Conservation (phyloP, 2,329 filamentous ascomycete species). For the Leptographium procerum region DNA sequence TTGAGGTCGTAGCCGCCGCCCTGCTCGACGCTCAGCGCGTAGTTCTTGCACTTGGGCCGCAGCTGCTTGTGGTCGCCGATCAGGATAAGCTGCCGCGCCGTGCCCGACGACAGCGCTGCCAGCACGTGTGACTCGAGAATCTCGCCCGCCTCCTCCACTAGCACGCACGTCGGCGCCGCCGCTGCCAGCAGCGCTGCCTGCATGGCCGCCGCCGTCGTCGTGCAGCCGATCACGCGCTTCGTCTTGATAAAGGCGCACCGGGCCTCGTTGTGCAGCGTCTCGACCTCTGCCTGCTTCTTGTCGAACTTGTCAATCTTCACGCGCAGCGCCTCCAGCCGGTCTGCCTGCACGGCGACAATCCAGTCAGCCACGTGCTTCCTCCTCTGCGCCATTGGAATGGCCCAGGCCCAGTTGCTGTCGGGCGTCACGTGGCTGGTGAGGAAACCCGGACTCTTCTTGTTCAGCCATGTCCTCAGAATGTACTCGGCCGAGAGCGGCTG, state of each 20-base stretch:
- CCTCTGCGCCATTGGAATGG: not conserved
- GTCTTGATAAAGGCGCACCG: constrained; percentile 5
- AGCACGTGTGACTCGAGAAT: constrained; percentile 59
- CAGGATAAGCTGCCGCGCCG: constrained; percentile 51
- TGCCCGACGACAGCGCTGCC: constrained; percentile 36
- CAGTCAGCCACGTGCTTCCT: not conserved
- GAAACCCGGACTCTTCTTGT: not conserved
- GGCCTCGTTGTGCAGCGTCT: constrained; percentile 25
- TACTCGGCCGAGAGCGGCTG: not conserved
- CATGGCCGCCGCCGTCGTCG: constrained; percentile 59
- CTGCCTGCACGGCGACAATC: not conserved
- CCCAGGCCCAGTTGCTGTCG: not conserved
- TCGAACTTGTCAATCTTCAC: not conserved
- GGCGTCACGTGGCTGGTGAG: not conserved
- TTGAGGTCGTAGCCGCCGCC: constrained; percentile 58
- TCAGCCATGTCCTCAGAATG: not conserved
- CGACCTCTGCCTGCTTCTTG: not conserved
- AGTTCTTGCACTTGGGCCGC: constrained; percentile 54
- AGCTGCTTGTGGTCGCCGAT: constrained; percentile 68
- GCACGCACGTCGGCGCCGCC: constrained; percentile 44
- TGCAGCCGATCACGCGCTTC: constrained; percentile 56
- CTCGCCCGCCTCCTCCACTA: constrained; percentile 65
- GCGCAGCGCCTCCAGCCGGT: not conserved
- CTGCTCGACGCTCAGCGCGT: constrained; percentile 48
- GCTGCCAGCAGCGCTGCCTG: constrained; percentile 41